phyloP scores from a whole-genome alignment of 306 rosid genomes.

The Senna siamea region DNA sequence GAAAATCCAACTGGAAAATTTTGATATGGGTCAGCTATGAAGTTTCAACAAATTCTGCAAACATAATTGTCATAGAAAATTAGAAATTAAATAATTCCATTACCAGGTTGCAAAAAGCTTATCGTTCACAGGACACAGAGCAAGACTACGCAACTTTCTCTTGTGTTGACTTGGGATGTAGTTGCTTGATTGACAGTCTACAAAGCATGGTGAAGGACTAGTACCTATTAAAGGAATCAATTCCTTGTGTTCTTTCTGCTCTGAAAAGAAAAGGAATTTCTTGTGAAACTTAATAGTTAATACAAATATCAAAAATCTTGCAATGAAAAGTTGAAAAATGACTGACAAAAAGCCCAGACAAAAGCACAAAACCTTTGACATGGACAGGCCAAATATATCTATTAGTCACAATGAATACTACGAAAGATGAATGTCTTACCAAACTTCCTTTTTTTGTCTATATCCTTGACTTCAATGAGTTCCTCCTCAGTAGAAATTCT shows the following conservation, averaged over 20 bases:
- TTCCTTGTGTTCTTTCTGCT: slow-evolving; percentile 80
- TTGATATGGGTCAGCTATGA: slow-evolving; percentile 9
- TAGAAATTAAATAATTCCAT: slow-evolving; percentile 30
- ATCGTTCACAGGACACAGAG: slow-evolving; percentile 80
- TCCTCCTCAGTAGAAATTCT: slow-evolving; percentile 53
- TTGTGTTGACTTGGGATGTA: slow-evolving; percentile 90
- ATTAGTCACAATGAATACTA: slow-evolving; percentile 13
- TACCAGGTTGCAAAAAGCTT: slow-evolving; percentile 90
- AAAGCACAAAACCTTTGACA: slow-evolving; percentile 32
- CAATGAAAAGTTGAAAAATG: slow-evolving; percentile 1
- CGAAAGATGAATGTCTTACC: slow-evolving; percentile 54
- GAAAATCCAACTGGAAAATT: background rate
- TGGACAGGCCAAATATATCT: slow-evolving; percentile 23
- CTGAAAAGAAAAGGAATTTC: slow-evolving; percentile 53
- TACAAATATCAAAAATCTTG: slow-evolving; percentile 21
- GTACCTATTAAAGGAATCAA: slow-evolving; percentile 67
- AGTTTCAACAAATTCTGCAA: slow-evolving; percentile 27
- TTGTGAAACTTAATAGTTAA: slow-evolving; percentile 32
- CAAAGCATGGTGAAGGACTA: slow-evolving; percentile 51
- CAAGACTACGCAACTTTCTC: slow-evolving; percentile 86
- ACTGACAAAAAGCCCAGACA: slow-evolving; percentile 17
- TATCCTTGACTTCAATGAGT: slow-evolving; percentile 54
- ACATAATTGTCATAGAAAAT: slow-evolving; percentile 18
- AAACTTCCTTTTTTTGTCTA: slow-evolving; percentile 72
- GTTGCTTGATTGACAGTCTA: slow-evolving; percentile 61